Base-by-base conservation (phyloP, 169 alveolate species). In the Eimeria necatrix region DNA sequence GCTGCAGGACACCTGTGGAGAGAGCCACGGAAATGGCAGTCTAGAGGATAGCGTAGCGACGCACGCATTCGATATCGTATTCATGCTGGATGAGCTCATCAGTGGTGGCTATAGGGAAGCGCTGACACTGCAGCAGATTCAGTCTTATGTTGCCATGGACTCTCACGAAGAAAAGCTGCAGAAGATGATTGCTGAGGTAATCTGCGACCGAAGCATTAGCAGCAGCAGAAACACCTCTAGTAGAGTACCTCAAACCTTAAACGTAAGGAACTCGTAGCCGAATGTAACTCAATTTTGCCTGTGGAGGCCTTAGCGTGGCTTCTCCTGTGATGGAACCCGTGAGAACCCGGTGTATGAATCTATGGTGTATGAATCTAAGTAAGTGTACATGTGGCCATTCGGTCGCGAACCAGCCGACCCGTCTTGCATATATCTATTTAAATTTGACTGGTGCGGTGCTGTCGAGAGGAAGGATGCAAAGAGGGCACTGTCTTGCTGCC, bases 111-210 rank as follows among this genome's bases (percentile, higher is more conserved):
- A 97, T 74, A 76, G 98, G 56, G 99, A 98, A 94, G 93, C 97
- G 51, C 98, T 98, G n/a, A 98, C 98, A 41, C 96, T 98, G 91
- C 91, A 97, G 22, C 98, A 98, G 94, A 96, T 98, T 56, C 98
- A 97, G 96, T 93, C 98, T 68, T 98, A 96, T 94, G 96, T 97
- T 53, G 98, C 97, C 95, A 98, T 98, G 99, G 99, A 98, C 89
- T 97, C 98, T n/a, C 98, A 98, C 80, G 99, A 98, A 61, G 99
- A 98, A 76, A 98, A 91, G 90, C 96, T 96, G 4, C 95, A 87
- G 26, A 56, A 71, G 10, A 59, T 90, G 81, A 81, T 94, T 68
- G 87, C 78, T 6, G 91, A 94, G 86, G 96, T 94, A 56, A 48
- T 52, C 51, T 48, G 24, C 26, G 48, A 53, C 61, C 0, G 46